Percentiles rank a stretch among this genome's conserved stretches.
Conservation (phyloP, 2,329 filamentous ascomycete species). For the Aspergillus ruber region DNA sequence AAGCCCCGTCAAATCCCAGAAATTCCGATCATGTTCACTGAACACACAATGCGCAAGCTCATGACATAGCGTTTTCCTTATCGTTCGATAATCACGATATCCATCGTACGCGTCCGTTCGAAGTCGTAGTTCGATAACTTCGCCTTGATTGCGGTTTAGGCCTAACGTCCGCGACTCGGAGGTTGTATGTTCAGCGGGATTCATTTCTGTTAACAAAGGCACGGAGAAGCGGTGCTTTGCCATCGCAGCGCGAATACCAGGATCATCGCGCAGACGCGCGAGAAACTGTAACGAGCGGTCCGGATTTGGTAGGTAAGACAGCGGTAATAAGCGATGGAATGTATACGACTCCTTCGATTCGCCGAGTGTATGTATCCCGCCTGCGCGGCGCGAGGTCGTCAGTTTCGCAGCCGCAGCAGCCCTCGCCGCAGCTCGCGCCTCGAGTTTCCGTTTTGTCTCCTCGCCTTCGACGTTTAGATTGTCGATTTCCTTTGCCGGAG, state of each 20-base stretch:
- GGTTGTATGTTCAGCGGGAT: conserved; percentile 75
- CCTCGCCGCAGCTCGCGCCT: conserved; percentile 23
- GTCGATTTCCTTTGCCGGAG: conserved; percentile 35
- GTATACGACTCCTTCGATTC: conserved; percentile 64
- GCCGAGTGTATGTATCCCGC: conserved; percentile 25
- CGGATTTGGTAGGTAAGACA: conserved; percentile 71
- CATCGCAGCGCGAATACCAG: conserved; percentile 81
- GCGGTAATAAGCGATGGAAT: conserved; percentile 69
- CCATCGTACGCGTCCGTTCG: conserved; percentile 93
- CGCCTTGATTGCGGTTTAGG: conserved; percentile 77
- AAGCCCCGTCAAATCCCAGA: conserved; percentile 81
- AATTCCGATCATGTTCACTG: conserved; percentile 73
- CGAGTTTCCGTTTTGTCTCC: conserved; percentile 19
- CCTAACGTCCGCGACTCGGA: conserved; percentile 78
- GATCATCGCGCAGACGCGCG: conserved; percentile 69
- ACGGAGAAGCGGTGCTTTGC: conserved; percentile 76
- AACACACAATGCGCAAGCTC: conserved; percentile 91
- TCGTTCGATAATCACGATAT: conserved; percentile 85
- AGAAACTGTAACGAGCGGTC: conserved; percentile 66
- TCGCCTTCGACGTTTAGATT: conserved; percentile 34
- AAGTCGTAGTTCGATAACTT: conserved; percentile 83
- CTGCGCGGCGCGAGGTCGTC: conserved; percentile 7
- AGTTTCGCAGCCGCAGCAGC: conserved; percentile 5
- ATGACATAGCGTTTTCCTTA: conserved; percentile 87
- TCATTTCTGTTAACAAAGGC: conserved; percentile 87